phyloP scores from a whole-genome alignment of 495 filamentous ascomycete genomes.

The Penicillium odoratum region DNA sequence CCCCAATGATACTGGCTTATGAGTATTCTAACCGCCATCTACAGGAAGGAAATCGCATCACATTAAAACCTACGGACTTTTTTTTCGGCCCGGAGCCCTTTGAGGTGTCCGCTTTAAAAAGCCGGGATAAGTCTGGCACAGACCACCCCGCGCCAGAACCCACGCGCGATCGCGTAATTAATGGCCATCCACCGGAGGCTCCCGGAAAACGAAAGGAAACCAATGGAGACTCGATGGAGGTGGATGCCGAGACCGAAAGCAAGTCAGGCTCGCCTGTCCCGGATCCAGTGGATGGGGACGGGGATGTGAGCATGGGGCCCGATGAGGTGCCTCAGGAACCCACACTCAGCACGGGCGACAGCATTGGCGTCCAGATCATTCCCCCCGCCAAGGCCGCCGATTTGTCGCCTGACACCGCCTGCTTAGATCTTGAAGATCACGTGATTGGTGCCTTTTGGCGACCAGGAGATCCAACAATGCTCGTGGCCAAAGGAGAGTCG shows the following conservation, averaged over 20 bases:
- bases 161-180: slow-evolving; percentile 43
- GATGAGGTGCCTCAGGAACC: slow-evolving; percentile 54
- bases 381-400: slow-evolving; percentile 58
- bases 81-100: slow-evolving; percentile 54
- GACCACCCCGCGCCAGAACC: slow-evolving; percentile 41
- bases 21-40: slow-evolving; percentile 16
- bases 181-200: slow-evolving; percentile 40
- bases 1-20: neutral
- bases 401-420: slow-evolving; percentile 64
- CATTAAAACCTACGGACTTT: slow-evolving; percentile 39
- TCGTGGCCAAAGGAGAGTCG: slow-evolving; percentile 74
- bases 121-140: slow-evolving; percentile 31
- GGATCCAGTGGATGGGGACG: slow-evolving; percentile 38
- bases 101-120: slow-evolving; percentile 33
- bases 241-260: slow-evolving; percentile 36
- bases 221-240: slow-evolving; percentile 57
- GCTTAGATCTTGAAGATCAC: slow-evolving; percentile 62
- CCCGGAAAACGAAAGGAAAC: slow-evolving; percentile 49
- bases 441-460: slow-evolving; percentile 76
- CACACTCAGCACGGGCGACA: slow-evolving; percentile 62
- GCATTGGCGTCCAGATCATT: slow-evolving; percentile 66
- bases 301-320: slow-evolving; percentile 46
- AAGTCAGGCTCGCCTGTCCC: slow-evolving; percentile 18
- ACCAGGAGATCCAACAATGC: slow-evolving; percentile 68
- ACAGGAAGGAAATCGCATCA: slow-evolving; percentile 46